phyloP scores from a whole-genome alignment of 2,329 filamentous ascomycete species.

The Neocucurbitaria cava region DNA sequence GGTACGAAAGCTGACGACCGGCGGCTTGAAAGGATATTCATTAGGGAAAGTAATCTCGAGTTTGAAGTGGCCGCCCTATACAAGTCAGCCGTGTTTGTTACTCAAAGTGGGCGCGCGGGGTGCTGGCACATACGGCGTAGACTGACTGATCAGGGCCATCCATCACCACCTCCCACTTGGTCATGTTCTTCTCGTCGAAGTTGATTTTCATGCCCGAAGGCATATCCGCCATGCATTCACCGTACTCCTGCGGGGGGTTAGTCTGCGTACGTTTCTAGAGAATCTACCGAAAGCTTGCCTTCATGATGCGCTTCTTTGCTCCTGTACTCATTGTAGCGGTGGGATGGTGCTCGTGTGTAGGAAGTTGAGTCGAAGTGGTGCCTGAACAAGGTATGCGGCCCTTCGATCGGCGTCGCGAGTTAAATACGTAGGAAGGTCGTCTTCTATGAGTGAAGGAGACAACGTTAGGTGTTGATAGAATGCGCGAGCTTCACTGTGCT shows the following conservation, averaged over 20 bases:
- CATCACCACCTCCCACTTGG: slow-evolving; percentile 72
- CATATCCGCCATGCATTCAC: slow-evolving; percentile 45
- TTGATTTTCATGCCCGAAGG: slow-evolving; percentile 50
- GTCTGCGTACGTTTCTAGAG: background rate
- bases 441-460: background rate
- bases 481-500: slow-evolving; percentile 4
- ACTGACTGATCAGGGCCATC: slow-evolving; percentile 69
- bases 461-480: background rate
- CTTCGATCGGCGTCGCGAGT: slow-evolving; percentile 1
- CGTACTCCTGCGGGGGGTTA: slow-evolving; percentile 41
- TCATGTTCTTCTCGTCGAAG: slow-evolving; percentile 68
- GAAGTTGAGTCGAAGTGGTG: slow-evolving; percentile 9
- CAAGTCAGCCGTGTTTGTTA: slow-evolving; percentile 9
- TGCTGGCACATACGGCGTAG: slow-evolving; percentile 63
- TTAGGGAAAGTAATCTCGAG: slow-evolving; percentile 75
- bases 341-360: slow-evolving; percentile 7
- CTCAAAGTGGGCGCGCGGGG: slow-evolving; percentile 3
- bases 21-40: slow-evolving; percentile 91
- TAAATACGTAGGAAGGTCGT: background rate
- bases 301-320: slow-evolving; percentile 57
- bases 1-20: slow-evolving; percentile 78
- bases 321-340: slow-evolving; percentile 44
- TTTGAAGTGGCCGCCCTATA: slow-evolving; percentile 74
- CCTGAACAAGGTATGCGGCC: slow-evolving; percentile 12
- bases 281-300: slow-evolving; percentile 35